Evolutionary conservation across 1,139 yeast genomes (phyloP), one percentile per base, ranked within the genome.

Genomic region (Protomyces pachydermus): DNA sequence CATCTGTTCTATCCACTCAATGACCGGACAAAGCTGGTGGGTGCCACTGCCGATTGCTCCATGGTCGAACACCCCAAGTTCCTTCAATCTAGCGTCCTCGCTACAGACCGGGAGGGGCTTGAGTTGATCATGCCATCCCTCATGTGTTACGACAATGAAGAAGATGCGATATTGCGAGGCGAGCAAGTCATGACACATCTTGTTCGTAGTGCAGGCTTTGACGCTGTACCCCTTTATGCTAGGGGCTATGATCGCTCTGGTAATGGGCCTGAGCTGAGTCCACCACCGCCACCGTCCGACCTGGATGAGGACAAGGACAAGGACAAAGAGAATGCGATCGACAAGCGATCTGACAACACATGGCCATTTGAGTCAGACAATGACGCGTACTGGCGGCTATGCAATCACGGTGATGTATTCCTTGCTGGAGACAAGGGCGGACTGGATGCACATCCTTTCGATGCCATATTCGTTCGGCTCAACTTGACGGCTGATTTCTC

Each of bases 131-230:
- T 38, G 56, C 62, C 62, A 18, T 14, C 53, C 10, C 52, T 58
- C 32, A 25, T 32, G n/a, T 58, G 62, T 16, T 48, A 28, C 5
- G 34, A 18, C 9, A 18, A 38, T 34, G n/a, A 28, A 14, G 38
- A 25, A 25, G 53, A 52, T 37, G 62, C 62, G 10, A 28, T 58
- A 39, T 14, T 12, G 32, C 6, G 12, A 18, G 62, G 62, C 20
- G 62, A 58, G 39, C 25, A 38, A 23, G 46, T 35, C n/a, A 10
- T 58, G 6, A 42, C 62, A 39, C 25, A 35, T 18, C 28, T 20
- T 16, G 54, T 58, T 10, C 52, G 62, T 10, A 56, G 52, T 20
- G 62, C 62, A 23, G 62, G 62, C 3, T 58, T 32, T 50, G 62
- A 52, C 38, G 62, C 56, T 20, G 50, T 39, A 14, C 61, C 61